Evolutionary conservation across 768 basidiomycete genomes (phyloP), one percentile per base, ranked within the genome.

Genomic region (Piloderma croceum): DNA sequence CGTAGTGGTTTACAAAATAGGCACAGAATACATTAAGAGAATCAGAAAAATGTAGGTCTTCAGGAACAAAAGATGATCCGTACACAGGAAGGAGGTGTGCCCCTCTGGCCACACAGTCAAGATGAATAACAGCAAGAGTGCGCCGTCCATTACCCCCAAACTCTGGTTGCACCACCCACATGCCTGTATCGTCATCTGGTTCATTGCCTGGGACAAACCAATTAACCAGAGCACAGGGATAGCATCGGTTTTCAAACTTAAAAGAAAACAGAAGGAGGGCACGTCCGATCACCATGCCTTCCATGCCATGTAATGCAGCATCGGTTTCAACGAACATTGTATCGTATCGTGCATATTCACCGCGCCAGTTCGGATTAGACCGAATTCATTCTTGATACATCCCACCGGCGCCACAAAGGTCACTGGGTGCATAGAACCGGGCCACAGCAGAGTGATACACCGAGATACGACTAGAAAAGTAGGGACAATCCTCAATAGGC

Each of bases 231-330:
- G 64, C 61, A 37, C 63, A 66, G 7, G 51, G 44, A 36, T 56
- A 59, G 21, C 5, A 23, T 3, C 13, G 27, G 18, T 42, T 38
- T n/a, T 46, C 29, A 11, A 36, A 27, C 0, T 4, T 31, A 38
- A 64, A 63, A 0, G 59, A 62, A 36, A 65, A 64, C 18, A 65
- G 51, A 0, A 65, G 50, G 3, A 39, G 49, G 5, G 60, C 45
- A 2, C 49, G 56, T 2, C 45, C 60, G 27, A 65, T 44, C 0
- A 42, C 31, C 46, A 64, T 42, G 0, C 62, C 63, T 1, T 29
- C 4, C 54, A 65, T 60, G 2, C 60, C 53, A 9, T 51, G 44
- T 18, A 38, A 10, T 2, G 41, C 31, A 1, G 47, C 47, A 38
- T 62, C 50, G 0, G 36, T 21, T 0, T 45, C 57, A 27, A 64